These are phyloP conservation scores for Spathaspora boniae DNA, from an alignment of 805 yeast species.

Conservation along the genomic window DNA sequence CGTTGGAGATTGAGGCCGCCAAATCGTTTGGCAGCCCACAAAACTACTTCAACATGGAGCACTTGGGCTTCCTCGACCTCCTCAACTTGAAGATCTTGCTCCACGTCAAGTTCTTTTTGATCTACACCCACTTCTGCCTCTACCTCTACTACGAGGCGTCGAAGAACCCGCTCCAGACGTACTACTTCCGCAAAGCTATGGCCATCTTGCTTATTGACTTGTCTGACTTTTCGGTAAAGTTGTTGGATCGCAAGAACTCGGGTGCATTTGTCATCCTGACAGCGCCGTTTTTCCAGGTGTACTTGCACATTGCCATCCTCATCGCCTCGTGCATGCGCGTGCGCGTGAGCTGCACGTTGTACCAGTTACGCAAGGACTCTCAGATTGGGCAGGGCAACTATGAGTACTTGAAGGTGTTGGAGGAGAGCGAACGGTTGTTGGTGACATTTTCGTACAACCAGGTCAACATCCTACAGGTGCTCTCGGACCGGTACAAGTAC, in stretches of 20 bases:
- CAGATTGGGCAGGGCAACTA: neutral
- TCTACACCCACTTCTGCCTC: slow-evolving; percentile 2
- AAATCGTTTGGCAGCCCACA: slow-evolving; percentile 2
- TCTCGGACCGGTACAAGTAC: slow-evolving; percentile 2
- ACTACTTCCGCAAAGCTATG: slow-evolving; percentile 1
- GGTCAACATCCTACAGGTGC: neutral
- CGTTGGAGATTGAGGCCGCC: slow-evolving; percentile 2
- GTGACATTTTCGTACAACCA: neutral
- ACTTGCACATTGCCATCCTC: slow-evolving; percentile 1
- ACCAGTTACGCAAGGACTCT: neutral
- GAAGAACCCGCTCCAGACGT: neutral
- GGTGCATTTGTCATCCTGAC: neutral
- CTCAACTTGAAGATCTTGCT: neutral
- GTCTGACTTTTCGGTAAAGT: neutral
- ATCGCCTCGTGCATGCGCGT: neutral
- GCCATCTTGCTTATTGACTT: neutral
- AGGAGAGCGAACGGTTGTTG: neutral
- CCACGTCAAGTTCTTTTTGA: slow-evolving; percentile 3
- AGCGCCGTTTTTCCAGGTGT: slow-evolving; percentile 1
- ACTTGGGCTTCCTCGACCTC: neutral
- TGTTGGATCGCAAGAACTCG: neutral
- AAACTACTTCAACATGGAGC: no score
- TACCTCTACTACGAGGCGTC: slow-evolving; percentile 5
- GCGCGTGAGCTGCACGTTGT: neutral
- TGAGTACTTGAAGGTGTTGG: neutral